A percentile compares a stretch with the other conserved stretches of the same genome.
phyloP scores from a whole-genome alignment of 805 yeast genomes.

The Candida takata region DNA sequence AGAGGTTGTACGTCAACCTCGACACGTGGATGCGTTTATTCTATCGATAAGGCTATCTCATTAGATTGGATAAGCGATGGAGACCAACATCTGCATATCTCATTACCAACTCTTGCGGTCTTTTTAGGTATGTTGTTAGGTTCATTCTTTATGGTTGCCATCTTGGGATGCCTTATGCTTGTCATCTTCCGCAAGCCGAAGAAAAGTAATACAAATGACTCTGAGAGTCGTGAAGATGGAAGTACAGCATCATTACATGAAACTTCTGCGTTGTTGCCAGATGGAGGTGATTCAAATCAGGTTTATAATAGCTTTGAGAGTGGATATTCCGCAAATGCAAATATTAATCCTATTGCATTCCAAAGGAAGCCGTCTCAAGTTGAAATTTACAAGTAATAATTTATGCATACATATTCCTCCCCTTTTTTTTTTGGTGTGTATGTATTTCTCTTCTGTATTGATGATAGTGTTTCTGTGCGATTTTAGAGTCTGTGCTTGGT shows the following conservation, averaged over 20 bases:
- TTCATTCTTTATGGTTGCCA: slow-evolving; percentile 32
- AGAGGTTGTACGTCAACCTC: slow-evolving; percentile 51
- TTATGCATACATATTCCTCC: too few relatives aligned
- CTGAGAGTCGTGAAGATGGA: too few relatives aligned
- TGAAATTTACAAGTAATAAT: too few relatives aligned
- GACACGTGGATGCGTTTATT: slow-evolving; percentile 44
- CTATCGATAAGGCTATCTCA: slow-evolving; percentile 62
- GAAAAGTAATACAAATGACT: not conserved
- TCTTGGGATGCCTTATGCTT: slow-evolving; percentile 31
- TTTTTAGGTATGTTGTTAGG: slow-evolving; percentile 64
- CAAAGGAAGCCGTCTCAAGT: not conserved
- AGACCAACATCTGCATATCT: slow-evolving; percentile 45
- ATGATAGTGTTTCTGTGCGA: too few relatives aligned
- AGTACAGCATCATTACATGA: slow-evolving; percentile 1
- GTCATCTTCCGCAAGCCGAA: slow-evolving; percentile 25
- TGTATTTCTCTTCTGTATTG: too few relatives aligned
- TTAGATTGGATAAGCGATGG: slow-evolving; percentile 49
- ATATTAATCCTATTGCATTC: slow-evolving; percentile 16
- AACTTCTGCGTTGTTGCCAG: slow-evolving; percentile 1
- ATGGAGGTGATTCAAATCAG: not conserved
- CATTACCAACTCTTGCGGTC: slow-evolving; percentile 60
- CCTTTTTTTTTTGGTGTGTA: too few relatives aligned
- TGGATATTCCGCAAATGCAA: slow-evolving; percentile 17
- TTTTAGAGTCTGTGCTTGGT: too few relatives aligned
- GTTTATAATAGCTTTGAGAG: slow-evolving; percentile 16